Percentiles rank a stretch among this genome's conserved stretches.
Evolutionary conservation across 768 basidiomycete genomes (phyloP).

Genomic region (Termitomyces sp.): DNA sequence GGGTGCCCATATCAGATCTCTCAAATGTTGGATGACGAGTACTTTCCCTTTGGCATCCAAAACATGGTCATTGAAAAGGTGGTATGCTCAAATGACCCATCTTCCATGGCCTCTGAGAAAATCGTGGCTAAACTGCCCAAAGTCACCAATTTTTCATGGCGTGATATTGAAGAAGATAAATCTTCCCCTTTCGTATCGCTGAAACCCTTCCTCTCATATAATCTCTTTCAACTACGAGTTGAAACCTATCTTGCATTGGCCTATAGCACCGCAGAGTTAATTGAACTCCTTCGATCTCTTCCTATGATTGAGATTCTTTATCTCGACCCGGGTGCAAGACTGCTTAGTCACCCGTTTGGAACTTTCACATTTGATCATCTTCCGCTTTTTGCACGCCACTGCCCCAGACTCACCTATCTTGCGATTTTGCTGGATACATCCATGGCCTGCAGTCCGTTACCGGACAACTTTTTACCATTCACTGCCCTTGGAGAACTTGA

Average conservation of each 20-base stretch:
- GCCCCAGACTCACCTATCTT: neutral
- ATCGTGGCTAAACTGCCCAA: neutral
- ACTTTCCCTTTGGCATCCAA: neutral
- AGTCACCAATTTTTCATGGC: neutral
- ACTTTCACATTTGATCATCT: neutral
- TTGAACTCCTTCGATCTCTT: neutral
- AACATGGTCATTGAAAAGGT: neutral
- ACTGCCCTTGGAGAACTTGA: neutral
- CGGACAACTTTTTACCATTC: neutral
- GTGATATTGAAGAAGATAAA: neutral
- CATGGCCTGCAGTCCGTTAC: neutral
- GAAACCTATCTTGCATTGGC: neutral
- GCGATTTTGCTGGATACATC: neutral
- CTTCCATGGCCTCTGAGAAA: neutral
- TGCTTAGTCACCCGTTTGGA: neutral
- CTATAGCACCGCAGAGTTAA: neutral
- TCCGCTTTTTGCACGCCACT: neutral
- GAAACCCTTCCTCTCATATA: neutral
- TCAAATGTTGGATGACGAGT: neutral
- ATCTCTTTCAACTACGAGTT: neutral
- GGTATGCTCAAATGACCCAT: neutral
- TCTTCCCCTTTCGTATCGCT: neutral
- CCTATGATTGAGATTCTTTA: neutral
- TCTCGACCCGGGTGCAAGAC: neutral
- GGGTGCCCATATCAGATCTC: neutral